Base-by-base conservation (phyloP, 2,329 filamentous ascomycete species). In the Dichotomopilus funicola region DNA sequence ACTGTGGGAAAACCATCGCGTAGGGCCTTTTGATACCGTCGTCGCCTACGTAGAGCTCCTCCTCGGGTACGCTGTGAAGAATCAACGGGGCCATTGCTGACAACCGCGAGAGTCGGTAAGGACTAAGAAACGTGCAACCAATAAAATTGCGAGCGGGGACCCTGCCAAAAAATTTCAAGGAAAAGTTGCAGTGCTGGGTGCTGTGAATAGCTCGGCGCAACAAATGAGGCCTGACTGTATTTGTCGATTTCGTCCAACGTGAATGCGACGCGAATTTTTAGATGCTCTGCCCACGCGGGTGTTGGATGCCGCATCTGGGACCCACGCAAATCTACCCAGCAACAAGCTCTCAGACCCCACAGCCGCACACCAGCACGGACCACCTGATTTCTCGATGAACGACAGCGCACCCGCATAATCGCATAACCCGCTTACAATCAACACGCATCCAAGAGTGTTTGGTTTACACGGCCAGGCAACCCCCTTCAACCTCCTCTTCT, bases 41-140 rank as follows among this genome's bases (percentile, higher is more conserved):
- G 52, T 85, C 81, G 55, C 83, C 83, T 5, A 82, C 72, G 66
- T 85, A 86, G 49, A 83, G 79, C 66, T 86, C 83, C 50, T 86
- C 83, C 61, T 86, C 83, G 55, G 83, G 82, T 60, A 86, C 83
- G 66, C 85, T 86, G 67, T 87, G 83, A 37, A 87, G 73, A 65
- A 86, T 85, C 56, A 86, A 73, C 62, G 83, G 83, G 55, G 82
- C 78, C 82, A 85, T 86, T 61, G 60, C 53, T 35, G 49, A 53
- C 49, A 11, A 36, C 37, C 31, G 48, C 35, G 12, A 48, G 33
- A 10, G 9, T 13, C 11, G 37, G 5, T 2, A 48, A 37, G 5
- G 38, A n/a, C 19, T 27, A 27, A 27, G 49, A 35, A 10, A 40
- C 40, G 12, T 5, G 36, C 33, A 34, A 27, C 53, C 53, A 53